Base-by-base conservation (phyloP, 2,329 filamentous ascomycete species). In the Meredithiella fracta region DNA sequence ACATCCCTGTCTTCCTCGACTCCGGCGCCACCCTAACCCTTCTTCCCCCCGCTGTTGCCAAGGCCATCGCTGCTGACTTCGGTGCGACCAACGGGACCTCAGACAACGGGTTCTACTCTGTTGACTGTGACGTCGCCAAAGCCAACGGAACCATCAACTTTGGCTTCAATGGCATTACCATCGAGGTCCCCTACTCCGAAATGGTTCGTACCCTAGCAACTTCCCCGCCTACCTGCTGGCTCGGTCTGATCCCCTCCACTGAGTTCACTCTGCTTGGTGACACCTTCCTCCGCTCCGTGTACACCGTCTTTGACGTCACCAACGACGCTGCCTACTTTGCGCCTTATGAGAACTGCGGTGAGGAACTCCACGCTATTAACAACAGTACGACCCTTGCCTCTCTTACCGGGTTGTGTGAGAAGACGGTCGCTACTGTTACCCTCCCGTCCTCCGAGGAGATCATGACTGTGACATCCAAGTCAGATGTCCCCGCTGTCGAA, bases 1-100 rank as follows among this genome's bases (percentile, higher is more conserved):
- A 61, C 15, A 68, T 73, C 61, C 71, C 78, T 11, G 82, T 84
- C 9, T 79, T 87, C 54, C 73, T 87, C 47, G 84, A 88, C 67
- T 84, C 79, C 25, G 84, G 84, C 5, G 81, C 80, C 23, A 85
- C 80, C 14, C 71, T 86, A 62, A 83, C 78, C 52, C 77, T 86
- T 55, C 70, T 88, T 1, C 84, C 84, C 1, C 68, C 76, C 56
- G 64, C 65, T 20, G 67, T 86, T 31, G 75, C 75, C 44, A 62
- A 67, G n/a, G 60, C 63, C 44, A 73, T 81, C 31, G 73, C 73
- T 20, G 62, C 65, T 22, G 73, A 76, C 60, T 73, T 80, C 55
- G 74, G 73, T 9, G 69, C 70, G 2, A 57, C 64, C 0, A 57
- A 64, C 0, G 62, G 63, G 1, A 61, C 67, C 51, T 69, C 70